Evolutionary conservation across 1,284 basidiomycete genomes (phyloP).

Genomic region (Pyrrhoderma lamaoense): DNA sequence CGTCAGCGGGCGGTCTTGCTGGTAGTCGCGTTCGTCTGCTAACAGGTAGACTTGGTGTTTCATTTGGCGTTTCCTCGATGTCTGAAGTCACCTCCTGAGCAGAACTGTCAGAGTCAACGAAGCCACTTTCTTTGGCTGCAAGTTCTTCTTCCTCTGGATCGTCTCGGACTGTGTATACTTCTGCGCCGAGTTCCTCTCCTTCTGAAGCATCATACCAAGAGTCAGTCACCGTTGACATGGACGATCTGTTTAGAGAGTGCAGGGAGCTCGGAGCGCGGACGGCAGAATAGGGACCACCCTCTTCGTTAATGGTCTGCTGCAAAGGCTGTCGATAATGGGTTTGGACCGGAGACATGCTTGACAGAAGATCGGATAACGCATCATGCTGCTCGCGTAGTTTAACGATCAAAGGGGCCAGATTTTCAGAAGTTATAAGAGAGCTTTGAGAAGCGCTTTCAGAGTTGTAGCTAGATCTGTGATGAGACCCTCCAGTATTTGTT

Average conservation of each 20-base stretch:
- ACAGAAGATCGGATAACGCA: constrained; percentile 11
- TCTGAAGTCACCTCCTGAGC: constrained; percentile 10
- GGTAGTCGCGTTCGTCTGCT: constrained; percentile 60
- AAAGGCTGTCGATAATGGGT: constrained; percentile 8
- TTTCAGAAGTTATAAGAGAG: not conserved
- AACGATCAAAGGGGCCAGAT: constrained; percentile 2
- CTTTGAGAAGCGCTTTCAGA: not conserved
- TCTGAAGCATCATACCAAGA: constrained; percentile 65
- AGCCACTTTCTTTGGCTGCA: constrained; percentile 22
- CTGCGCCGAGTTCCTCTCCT: constrained; percentile 44
- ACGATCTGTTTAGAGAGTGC: constrained; percentile 25
- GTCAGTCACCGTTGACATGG: constrained; percentile 45
- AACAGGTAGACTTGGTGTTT: constrained; percentile 25
- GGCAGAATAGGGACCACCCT: not conserved
- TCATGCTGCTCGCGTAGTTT: constrained; percentile 14
- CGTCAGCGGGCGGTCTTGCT: constrained; percentile 62
- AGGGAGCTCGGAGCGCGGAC: constrained; percentile 3
- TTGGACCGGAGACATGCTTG: constrained; percentile 1
- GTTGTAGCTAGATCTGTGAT: constrained; percentile 2
- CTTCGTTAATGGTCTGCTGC: constrained; percentile 13
- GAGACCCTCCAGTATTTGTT: not conserved
- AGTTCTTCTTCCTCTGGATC: constrained; percentile 23
- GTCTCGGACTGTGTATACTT: constrained; percentile 61
- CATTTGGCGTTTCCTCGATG: constrained; percentile 22
- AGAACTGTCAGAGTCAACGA: constrained; percentile 4